These are phyloP conservation scores for Pyrenochaeta sp. DNA, from an alignment of 2,329 filamentous ascomycete genomes.

Conservation along the genomic window DNA sequence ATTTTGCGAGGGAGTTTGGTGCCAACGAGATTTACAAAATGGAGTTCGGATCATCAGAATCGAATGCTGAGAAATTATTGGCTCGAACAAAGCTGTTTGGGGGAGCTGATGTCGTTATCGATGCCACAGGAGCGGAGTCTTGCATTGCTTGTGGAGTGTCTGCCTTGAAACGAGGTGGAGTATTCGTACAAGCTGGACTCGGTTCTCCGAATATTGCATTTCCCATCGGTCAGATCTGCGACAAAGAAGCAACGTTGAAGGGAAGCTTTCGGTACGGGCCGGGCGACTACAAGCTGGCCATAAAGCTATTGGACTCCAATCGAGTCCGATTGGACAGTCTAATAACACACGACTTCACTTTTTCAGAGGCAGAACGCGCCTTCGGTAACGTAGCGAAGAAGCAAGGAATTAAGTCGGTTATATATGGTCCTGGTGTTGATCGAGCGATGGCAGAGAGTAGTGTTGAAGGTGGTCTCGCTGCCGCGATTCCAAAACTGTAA, in stretches of 20 bases:
- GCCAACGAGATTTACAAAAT: constrained; percentile 18
- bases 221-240: constrained; percentile 33
- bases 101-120: constrained; percentile 27
- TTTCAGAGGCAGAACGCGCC: constrained; percentile 23
- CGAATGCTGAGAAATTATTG: constrained; percentile 9
- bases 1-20: constrained; percentile 68
- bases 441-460: neutral
- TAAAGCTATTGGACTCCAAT: constrained; percentile 19
- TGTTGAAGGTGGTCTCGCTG: neutral
- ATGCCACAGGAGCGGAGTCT: constrained; percentile 33
- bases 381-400: constrained; percentile 21
- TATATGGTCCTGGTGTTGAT: constrained; percentile 27
- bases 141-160: constrained; percentile 27
- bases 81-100: neutral
- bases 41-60: constrained; percentile 5
- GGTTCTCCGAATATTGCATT: constrained; percentile 25
- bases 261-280: constrained; percentile 40
- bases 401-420: constrained; percentile 32
- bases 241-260: constrained; percentile 34
- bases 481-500: neutral
- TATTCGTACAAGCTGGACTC: constrained; percentile 34
- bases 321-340: constrained; percentile 19
- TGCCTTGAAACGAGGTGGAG: constrained; percentile 22
- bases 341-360: constrained; percentile 24
- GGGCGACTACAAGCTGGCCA: constrained; percentile 33